These are phyloP conservation scores for Lentinula lateritia DNA, from an alignment of 768 basidiomycete species.

Conservation along the genomic window DNA sequence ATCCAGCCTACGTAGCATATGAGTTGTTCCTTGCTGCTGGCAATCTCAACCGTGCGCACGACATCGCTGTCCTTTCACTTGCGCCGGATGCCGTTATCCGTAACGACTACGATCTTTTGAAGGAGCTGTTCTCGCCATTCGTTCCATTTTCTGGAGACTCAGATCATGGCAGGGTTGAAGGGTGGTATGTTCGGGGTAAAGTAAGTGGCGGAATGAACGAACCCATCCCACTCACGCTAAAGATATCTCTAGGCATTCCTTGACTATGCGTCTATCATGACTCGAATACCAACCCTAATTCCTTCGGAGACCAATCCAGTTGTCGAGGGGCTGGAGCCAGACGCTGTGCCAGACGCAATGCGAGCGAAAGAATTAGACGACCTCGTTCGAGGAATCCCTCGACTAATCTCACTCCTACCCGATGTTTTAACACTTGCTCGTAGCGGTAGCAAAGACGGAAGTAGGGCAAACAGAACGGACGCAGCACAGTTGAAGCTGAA, in stretches of 20 bases:
- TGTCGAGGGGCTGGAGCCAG: constrained; percentile 25
- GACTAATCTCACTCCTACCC: constrained; percentile 62
- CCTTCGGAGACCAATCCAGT: neutral
- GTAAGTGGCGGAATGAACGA: constrained; percentile 27
- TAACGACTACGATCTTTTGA: constrained; percentile 56
- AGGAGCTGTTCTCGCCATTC: constrained; percentile 65
- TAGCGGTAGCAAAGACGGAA: neutral
- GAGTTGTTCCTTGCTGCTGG: constrained; percentile 70
- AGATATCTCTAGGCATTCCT: constrained; percentile 47
- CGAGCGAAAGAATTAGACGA: constrained; percentile 55
- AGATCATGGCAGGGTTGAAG: constrained; percentile 35
- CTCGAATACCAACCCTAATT: constrained; percentile 50
- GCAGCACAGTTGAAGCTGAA: constrained; percentile 48
- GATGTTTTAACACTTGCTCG: constrained; percentile 33
- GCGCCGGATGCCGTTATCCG: constrained; percentile 84
- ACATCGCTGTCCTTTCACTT: constrained; percentile 78
- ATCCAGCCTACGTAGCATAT: constrained; percentile 43
- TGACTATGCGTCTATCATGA: constrained; percentile 66
- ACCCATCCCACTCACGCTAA: neutral
- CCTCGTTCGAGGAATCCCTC: constrained; percentile 53
- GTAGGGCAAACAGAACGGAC: constrained; percentile 22
- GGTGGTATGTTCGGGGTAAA: constrained; percentile 84
- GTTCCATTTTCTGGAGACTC: constrained; percentile 30
- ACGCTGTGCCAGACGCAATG: constrained; percentile 37
- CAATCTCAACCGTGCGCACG: constrained; percentile 69